A percentile compares a stretch with the other conserved stretches of the same genome.
Evolutionary conservation across 192 early-diverging fungal genomes (phyloP).

Genomic region (Haplosporangium gracile): DNA sequence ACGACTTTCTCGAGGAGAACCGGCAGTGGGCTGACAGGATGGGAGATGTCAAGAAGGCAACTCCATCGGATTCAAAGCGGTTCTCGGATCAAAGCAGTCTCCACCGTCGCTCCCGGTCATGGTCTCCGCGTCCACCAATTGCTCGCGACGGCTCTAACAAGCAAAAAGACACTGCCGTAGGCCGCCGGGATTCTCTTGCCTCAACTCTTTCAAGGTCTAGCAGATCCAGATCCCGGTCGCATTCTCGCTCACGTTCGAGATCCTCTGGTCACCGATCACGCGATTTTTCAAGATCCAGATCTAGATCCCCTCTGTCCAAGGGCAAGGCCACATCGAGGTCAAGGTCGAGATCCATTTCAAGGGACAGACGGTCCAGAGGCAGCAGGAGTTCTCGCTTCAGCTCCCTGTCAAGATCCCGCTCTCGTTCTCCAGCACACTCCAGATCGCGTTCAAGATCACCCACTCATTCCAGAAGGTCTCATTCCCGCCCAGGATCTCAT

Average conservation of each 20-base stretch:
- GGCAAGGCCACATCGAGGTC: conserved; percentile 12
- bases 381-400: not conserved
- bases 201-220: conserved; percentile 25
- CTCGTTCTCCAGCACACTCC: conserved; percentile 8
- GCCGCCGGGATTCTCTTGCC: conserved; percentile 30
- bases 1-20: conserved; percentile 13
- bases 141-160: conserved; percentile 1
- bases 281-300: conserved; percentile 16
- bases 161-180: not conserved
- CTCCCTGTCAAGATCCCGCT: conserved; percentile 13
- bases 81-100: conserved; percentile 26
- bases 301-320: conserved; percentile 21
- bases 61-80: conserved; percentile 13
- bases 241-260: conserved; percentile 21
- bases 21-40: not conserved
- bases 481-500: not conserved
- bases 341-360: not conserved
- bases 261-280: not conserved
- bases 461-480: not conserved
- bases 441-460: not conserved
- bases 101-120: conserved; percentile 45
- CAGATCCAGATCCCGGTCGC: conserved; percentile 20
- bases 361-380: conserved; percentile 1
- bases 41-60: not conserved
- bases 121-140: conserved; percentile 22